phyloP scores from a whole-genome alignment of 495 filamentous ascomycete species.

The Hypomontagnella submonticulosa region DNA sequence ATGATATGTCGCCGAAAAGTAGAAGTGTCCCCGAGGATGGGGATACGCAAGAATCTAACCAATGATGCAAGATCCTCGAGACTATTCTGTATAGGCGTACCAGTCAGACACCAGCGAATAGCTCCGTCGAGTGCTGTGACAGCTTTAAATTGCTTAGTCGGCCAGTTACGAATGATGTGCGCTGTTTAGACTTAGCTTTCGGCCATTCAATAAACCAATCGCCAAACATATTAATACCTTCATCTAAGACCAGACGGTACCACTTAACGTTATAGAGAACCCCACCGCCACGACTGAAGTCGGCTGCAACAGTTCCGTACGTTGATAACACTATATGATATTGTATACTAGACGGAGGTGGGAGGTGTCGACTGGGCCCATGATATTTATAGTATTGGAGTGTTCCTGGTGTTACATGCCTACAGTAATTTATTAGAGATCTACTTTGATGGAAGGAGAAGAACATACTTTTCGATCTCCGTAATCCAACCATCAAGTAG shows the following conservation, averaged over 20 bases:
- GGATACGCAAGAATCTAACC: constrained; percentile 33
- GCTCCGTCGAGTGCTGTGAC: constrained; percentile 29
- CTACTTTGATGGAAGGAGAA: not conserved
- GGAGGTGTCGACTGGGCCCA: constrained; percentile 2
- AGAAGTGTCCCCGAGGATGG: not conserved
- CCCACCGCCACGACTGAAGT: constrained; percentile 48
- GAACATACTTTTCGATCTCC: constrained; percentile 41
- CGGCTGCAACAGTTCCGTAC: constrained; percentile 27
- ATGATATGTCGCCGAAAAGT: constrained; percentile 4
- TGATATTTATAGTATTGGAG: constrained; percentile 16
- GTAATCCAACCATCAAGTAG: constrained; percentile 46
- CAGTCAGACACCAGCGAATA: constrained; percentile 54
- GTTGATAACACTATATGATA: constrained; percentile 18
- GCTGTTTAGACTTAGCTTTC: constrained; percentile 38
- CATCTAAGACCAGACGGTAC: constrained; percentile 10
- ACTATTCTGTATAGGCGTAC: constrained; percentile 55
- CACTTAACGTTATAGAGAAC: constrained; percentile 7
- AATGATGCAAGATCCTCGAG: constrained; percentile 52
- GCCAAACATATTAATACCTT: constrained; percentile 26
- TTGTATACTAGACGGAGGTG: not conserved
- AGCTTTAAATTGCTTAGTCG: constrained; percentile 46
- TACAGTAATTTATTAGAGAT: not conserved
- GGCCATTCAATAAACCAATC: too few relatives aligned
- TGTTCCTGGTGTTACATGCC: constrained; percentile 5
- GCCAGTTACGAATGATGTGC: constrained; percentile 46